Conservation (phyloP, 768 basidiomycete species). For the Termitomyces bulborhizus region DNA sequence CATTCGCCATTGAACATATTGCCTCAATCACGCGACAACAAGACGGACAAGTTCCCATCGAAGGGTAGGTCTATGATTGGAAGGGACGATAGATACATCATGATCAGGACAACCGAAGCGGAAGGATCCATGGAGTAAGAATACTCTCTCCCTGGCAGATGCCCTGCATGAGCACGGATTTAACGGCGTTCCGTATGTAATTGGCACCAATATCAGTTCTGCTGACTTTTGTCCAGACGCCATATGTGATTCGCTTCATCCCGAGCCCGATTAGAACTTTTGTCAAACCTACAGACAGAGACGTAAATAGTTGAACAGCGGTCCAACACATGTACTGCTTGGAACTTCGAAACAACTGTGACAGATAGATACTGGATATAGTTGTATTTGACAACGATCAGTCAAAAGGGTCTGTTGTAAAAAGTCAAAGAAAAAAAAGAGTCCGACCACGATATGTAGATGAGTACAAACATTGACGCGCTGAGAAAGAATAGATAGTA, state of each 20-base stretch:
- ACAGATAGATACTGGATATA: neutral
- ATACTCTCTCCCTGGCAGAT: neutral
- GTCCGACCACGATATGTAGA: conserved; percentile 15
- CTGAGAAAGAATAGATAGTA: conserved; percentile 1
- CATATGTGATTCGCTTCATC: neutral
- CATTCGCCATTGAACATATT: neutral
- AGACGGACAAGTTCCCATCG: neutral
- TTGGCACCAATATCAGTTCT: neutral
- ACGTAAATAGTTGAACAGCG: neutral
- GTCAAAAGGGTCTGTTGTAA: conserved; percentile 4
- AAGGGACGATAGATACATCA: neutral
- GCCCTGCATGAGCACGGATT: neutral
- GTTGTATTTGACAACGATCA: neutral
- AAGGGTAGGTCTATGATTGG: neutral
- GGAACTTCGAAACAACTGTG: neutral
- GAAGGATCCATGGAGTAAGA: conserved; percentile 9
- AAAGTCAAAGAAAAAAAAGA: conserved; percentile 1
- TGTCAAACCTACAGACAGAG: neutral
- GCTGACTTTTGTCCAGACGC: neutral
- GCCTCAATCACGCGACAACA: conserved; percentile 6
- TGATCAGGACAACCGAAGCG: neutral
- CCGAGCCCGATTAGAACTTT: too few species aligned
- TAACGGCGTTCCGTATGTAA: conserved; percentile 12
- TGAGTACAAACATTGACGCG: conserved; percentile 14
- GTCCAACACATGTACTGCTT: neutral